These are phyloP conservation scores for Apiospora saccharicola DNA, from an alignment of 2,329 filamentous ascomycete genomes.

Conservation along the genomic window DNA sequence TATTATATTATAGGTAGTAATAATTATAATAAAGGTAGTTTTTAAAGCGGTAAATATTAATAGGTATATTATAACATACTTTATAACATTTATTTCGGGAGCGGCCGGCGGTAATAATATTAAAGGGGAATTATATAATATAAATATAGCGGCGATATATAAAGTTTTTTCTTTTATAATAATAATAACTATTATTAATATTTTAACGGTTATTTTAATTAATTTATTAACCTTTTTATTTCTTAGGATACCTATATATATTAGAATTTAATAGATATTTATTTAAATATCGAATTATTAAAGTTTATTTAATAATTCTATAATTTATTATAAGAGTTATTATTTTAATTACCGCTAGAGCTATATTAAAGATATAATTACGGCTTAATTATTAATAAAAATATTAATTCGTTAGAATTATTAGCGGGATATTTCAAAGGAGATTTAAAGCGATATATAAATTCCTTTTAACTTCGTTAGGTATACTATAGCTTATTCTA, in stretches of 20 bases:
- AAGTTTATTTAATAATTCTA: too few species aligned
- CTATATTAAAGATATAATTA: background rate
- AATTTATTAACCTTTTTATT: background rate
- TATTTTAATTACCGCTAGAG: background rate
- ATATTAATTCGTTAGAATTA: background rate
- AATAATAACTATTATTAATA: background rate
- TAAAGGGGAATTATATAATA: too few species aligned
- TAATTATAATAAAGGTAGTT: too few species aligned
- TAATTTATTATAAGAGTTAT: background rate
- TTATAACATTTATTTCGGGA: too few species aligned
- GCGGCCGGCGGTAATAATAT: too few species aligned
- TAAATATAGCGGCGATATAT: background rate
- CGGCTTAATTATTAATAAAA: background rate
- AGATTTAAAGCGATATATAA: background rate
- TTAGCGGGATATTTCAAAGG: background rate
- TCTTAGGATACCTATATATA: background rate
- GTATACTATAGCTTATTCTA: background rate
- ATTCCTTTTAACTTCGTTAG: background rate
- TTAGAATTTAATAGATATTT: background rate
- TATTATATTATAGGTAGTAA: fast-evolving
- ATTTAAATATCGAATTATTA: background rate
- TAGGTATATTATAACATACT: too few species aligned
- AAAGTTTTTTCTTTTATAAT: background rate
- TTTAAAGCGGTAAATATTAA: too few species aligned
- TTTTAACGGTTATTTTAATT: background rate